phyloP scores from a whole-genome alignment of 352 stramenopile genomes.

The Globisporangium ultimum region DNA sequence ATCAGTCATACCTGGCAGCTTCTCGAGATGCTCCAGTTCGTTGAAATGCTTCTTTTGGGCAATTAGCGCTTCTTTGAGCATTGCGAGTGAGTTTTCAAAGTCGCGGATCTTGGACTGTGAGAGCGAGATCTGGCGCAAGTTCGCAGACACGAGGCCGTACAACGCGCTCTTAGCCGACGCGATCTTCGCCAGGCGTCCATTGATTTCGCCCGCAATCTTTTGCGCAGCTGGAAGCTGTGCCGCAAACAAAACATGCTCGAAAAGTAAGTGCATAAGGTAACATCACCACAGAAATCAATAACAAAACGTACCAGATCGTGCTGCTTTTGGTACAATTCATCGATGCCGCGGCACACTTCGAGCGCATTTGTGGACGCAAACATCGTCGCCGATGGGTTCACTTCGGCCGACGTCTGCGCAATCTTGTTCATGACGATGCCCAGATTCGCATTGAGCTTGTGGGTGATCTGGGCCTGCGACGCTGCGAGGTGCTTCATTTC shows the following conservation, averaged over 20 bases:
- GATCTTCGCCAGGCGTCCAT: constrained; percentile 48
- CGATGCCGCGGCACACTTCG: constrained; percentile 80
- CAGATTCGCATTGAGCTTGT: constrained; percentile 62
- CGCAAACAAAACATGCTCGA: background rate
- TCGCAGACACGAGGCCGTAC: constrained; percentile 55
- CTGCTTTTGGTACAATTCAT: constrained; percentile 74
- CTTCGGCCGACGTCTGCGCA: constrained; percentile 53
- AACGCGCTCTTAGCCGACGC: constrained; percentile 49
- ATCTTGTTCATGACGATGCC: constrained; percentile 65
- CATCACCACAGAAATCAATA: background rate
- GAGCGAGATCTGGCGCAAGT: constrained; percentile 67
- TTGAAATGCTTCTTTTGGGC: constrained; percentile 85
- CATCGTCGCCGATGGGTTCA: constrained; percentile 62
- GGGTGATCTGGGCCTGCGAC: constrained; percentile 54
- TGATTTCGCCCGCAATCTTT: constrained; percentile 61
- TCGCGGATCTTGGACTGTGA: constrained; percentile 87
- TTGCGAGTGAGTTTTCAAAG: constrained; percentile 83
- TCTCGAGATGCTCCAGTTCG: constrained; percentile 82
- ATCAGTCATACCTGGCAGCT: constrained; percentile 49
- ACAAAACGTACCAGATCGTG: constrained; percentile 56
- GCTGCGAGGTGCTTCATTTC: constrained; percentile 47
- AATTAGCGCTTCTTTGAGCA: constrained; percentile 71
- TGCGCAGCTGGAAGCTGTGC: constrained; percentile 60
- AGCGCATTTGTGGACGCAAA: constrained; percentile 72
- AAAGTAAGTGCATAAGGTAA: constrained; percentile 8